phyloP scores from a whole-genome alignment of 805 yeast genomes.

The Cyberlindnera sargentensis region DNA sequence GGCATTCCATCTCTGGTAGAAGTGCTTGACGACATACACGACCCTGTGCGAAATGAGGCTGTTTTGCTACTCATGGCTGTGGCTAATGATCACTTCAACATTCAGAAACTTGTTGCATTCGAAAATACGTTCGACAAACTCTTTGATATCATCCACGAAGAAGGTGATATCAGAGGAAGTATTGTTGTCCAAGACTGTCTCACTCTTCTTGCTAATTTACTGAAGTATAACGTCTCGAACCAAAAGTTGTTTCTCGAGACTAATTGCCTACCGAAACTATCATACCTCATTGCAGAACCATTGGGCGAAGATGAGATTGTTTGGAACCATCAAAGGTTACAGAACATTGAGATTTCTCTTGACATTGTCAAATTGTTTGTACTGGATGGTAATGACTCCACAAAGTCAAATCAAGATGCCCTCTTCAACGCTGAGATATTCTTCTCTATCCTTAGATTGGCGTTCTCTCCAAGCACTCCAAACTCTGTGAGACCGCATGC shows the following conservation, averaged over 20 bases:
- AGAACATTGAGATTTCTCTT: conserved; percentile 58
- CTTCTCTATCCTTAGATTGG: conserved; percentile 57
- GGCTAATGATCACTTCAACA: conserved; percentile 72
- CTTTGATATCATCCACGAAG: conserved; percentile 73
- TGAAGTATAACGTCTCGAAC: conserved; percentile 80
- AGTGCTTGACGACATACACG: conserved; percentile 57
- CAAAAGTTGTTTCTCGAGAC: conserved; percentile 87
- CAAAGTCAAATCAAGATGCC: conserved; percentile 52
- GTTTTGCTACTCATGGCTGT: conserved; percentile 77
- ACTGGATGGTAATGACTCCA: conserved; percentile 61
- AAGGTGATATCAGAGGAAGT: conserved; percentile 86
- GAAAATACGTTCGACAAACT: conserved; percentile 84
- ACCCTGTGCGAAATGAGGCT: conserved; percentile 85
- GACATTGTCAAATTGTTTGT: conserved; percentile 72
- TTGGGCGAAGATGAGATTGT: conserved; percentile 38
- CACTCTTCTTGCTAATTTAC: conserved; percentile 60
- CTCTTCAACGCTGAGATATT: conserved; percentile 58
- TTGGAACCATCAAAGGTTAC: conserved; percentile 74
- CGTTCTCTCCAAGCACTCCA: conserved; percentile 61
- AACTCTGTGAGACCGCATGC: conserved; percentile 61
- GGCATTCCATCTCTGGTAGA: conserved; percentile 72
- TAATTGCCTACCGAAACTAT: conserved; percentile 62
- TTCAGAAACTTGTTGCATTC: conserved; percentile 90
- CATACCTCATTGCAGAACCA: conserved; percentile 57
- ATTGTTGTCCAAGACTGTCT: conserved; percentile 88